Evolutionary conservation across 352 stramenopile species (phyloP).

Genomic region (Pythium utonaiense): DNA sequence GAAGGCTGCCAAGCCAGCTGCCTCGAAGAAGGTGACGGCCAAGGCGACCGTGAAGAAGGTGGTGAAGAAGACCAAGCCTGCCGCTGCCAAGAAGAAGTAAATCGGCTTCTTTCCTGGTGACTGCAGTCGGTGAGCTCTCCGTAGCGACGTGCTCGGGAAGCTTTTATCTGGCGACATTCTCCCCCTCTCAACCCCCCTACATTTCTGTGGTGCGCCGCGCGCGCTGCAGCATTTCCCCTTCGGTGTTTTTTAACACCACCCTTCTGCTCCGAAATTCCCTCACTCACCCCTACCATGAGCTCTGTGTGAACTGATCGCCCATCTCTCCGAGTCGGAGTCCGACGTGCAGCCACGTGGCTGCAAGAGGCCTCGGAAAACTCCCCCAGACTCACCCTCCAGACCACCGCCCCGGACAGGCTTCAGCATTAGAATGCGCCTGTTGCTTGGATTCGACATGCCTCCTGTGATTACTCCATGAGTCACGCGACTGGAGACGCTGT

Average conservation of each 20-base stretch:
- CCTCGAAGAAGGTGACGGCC: constrained; percentile 29
- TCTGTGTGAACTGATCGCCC: not conserved
- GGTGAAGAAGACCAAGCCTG: constrained; percentile 37
- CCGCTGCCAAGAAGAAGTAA: constrained; percentile 48
- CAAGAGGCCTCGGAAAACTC: too few species aligned
- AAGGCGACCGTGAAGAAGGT: constrained; percentile 37
- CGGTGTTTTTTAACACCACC: constrained; percentile 91
- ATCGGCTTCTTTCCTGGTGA: constrained; percentile 6
- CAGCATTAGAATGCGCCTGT: too few species aligned
- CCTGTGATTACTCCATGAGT: too few species aligned
- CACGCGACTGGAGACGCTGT: too few species aligned
- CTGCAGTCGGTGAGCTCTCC: not conserved
- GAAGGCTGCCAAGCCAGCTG: constrained; percentile 28
- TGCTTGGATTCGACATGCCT: too few species aligned
- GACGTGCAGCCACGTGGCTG: not conserved
- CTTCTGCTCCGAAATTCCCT: constrained; percentile 20
- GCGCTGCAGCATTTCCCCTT: constrained; percentile 28
- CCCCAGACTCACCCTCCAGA: too few species aligned
- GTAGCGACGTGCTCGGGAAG: not conserved
- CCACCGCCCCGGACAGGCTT: too few species aligned
- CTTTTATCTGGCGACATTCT: not conserved
- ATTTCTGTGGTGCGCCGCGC: not conserved
- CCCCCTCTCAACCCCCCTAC: not conserved
- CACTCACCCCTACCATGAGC: not conserved
- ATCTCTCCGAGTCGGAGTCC: too few species aligned